phyloP scores from a whole-genome alignment of 495 filamentous ascomycete genomes.

The Hypomontagnella submonticulosa region DNA sequence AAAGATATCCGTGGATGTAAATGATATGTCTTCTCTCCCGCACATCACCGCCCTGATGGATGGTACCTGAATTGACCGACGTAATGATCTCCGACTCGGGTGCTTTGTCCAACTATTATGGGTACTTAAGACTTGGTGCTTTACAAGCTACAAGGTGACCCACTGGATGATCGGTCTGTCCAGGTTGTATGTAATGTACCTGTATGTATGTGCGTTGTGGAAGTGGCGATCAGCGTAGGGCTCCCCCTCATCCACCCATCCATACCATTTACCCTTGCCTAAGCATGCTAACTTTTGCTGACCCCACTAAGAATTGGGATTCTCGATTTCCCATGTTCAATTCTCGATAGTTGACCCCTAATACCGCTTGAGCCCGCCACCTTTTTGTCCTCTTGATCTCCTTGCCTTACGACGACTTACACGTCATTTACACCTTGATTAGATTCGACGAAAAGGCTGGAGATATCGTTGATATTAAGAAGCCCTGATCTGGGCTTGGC shows the following conservation, averaged over 20 bases:
- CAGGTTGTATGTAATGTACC: no score
- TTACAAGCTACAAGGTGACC: no score
- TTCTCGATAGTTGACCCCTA: conserved; percentile 19
- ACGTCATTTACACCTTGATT: no score
- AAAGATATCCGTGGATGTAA: conserved; percentile 9
- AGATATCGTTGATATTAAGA: neutral
- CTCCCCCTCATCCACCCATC: no score
- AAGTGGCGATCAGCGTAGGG: conserved; percentile 4
- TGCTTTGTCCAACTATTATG: neutral
- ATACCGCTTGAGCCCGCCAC: neutral
- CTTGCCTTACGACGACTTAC: no score
- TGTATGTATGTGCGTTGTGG: no score
- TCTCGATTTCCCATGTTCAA: conserved; percentile 13
- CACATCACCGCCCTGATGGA: conserved; percentile 7
- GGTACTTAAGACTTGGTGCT: neutral
- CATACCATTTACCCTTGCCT: neutral
- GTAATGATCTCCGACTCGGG: neutral
- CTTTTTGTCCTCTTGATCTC: no score
- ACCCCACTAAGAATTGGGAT: conserved; percentile 17
- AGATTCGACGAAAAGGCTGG: conserved; percentile 11
- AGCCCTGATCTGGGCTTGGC: conserved; percentile 4
- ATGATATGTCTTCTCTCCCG: neutral
- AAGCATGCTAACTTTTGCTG: neutral
- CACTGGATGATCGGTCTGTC: no score
- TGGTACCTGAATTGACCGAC: conserved; percentile 7